Conservation (phyloP, 768 basidiomycete species). For the Auricularia sp. region DNA sequence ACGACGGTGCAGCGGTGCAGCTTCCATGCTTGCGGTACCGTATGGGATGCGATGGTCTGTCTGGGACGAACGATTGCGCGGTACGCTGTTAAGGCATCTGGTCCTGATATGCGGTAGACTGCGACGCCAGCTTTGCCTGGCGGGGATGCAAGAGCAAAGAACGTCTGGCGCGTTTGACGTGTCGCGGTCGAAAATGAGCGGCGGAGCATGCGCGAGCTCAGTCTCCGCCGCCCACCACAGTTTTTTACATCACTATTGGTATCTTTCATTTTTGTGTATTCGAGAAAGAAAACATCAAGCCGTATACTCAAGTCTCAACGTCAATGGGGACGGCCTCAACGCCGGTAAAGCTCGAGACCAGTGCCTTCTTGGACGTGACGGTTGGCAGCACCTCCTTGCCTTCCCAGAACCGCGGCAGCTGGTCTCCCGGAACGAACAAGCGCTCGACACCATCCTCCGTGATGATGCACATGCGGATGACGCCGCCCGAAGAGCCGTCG, state of each 20-base stretch:
- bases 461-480: constrained; percentile 95
- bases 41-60: too few relatives aligned
- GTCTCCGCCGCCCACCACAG: not conserved
- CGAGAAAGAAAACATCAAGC: not conserved
- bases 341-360: not conserved
- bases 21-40: constrained; percentile 47
- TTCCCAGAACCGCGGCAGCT: constrained; percentile 86
- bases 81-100: constrained; percentile 48
- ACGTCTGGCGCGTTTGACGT: constrained; percentile 47
- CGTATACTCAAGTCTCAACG: constrained; percentile 6
- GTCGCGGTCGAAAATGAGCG: constrained; percentile 9
- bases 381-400: constrained; percentile 58
- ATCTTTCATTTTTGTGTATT: not conserved
- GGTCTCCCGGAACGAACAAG: constrained; percentile 82
- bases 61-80: not conserved
- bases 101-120: constrained; percentile 75
- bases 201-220: not conserved
- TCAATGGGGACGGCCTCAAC: constrained; percentile 12
- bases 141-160: constrained; percentile 82
- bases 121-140: constrained; percentile 79
- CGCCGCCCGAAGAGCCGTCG: constrained; percentile 96
- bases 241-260: not conserved
- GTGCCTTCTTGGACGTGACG: constrained; percentile 1
- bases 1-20: constrained; percentile 62
- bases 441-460: constrained; percentile 87